These are phyloP conservation scores for Paraphaeosphaeria sporulosa DNA, from an alignment of 2,329 filamentous ascomycete species.

Conservation along the genomic window DNA sequence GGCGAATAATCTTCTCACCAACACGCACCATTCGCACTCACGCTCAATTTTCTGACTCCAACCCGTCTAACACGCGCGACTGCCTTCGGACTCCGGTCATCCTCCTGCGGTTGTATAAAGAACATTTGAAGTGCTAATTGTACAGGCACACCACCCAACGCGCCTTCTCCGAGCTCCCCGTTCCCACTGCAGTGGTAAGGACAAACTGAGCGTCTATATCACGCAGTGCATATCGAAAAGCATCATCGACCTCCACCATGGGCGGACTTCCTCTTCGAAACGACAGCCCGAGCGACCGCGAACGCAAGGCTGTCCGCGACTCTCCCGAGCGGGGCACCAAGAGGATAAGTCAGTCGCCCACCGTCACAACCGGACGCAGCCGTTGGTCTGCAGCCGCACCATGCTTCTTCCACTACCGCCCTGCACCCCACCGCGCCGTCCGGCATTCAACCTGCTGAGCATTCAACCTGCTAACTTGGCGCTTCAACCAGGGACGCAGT, in stretches of 20 bases:
- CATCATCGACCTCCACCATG: constrained; percentile 18
- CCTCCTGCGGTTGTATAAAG: constrained; percentile 8
- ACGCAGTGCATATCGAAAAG: neutral
- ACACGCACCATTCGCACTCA: neutral
- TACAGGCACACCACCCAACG: constrained; percentile 10
- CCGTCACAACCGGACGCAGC: neutral
- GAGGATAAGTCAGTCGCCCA: constrained; percentile 44
- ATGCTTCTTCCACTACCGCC: neutral
- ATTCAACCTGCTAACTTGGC: constrained; percentile 34
- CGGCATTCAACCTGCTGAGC: constrained; percentile 12
- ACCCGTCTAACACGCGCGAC: neutral
- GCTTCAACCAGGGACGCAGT: constrained; percentile 71
- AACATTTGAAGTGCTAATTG: constrained; percentile 4
- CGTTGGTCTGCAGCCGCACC: neutral
- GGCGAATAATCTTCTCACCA: constrained; percentile 11
- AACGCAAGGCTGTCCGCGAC: constrained; percentile 39
- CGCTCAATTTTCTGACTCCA: constrained; percentile 3
- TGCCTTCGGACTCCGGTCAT: constrained; percentile 9
- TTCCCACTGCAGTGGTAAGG: neutral
- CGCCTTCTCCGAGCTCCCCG: neutral
- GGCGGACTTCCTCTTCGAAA: constrained; percentile 27
- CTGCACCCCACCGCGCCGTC: constrained; percentile 12
- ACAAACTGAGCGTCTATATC: neutral
- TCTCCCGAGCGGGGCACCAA: constrained; percentile 46
- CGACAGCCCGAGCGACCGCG: constrained; percentile 30